Evolutionary conservation across 176 grass and related monocot genomes (phyloP), one percentile per base, ranked within the genome.

Genomic region (Pharus latifolius): DNA sequence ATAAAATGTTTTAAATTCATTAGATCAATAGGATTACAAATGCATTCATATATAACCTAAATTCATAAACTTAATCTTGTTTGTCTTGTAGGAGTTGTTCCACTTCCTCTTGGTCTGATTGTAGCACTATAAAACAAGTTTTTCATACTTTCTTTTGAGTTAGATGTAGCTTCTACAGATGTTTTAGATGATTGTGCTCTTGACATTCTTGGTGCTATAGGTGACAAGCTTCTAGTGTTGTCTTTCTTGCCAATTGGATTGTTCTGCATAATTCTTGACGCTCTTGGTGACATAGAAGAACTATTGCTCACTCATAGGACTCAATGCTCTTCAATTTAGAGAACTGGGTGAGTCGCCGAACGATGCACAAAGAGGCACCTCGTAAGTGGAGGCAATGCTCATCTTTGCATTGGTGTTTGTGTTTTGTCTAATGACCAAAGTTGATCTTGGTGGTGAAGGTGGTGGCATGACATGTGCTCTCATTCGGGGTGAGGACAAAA

Each of bases 321-420:
- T n/a, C n/a, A n/a, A n/a, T n/a, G n/a, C n/a, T n/a, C n/a, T n/a
- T n/a, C n/a, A 61, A 3, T 27, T 4, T 49, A 6, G 3, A 60
- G 70, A 58, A 49, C 4, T 30, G 19, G 71, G 26, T 49, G 43
- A 49, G 19, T 62, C 71, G 44, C 42, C 10, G 29, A 61, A 37
- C 9, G 71, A 74, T 74, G 43, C 70, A 60, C 70, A 42, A 9
- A 27, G 55, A 24, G 42, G 56, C 55, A 74, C 56, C 56, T 75
- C 0, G 18, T 10, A 6, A 10, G 44, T 49, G 20, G 22, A 27
- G 57, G 38, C 9, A 57, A n/a, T 49, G 20, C 28, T 10, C 18
- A n/a, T 29, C 56, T 61, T 13, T 10, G 16, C 4, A 34, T 47
- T 56, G 18, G 43, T 12, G 28, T 10, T 9, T 73, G 38, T 16